These are phyloP conservation scores for Leptographium galeiforme DNA, from an alignment of 2,329 filamentous ascomycete species.

Conservation along the genomic window DNA sequence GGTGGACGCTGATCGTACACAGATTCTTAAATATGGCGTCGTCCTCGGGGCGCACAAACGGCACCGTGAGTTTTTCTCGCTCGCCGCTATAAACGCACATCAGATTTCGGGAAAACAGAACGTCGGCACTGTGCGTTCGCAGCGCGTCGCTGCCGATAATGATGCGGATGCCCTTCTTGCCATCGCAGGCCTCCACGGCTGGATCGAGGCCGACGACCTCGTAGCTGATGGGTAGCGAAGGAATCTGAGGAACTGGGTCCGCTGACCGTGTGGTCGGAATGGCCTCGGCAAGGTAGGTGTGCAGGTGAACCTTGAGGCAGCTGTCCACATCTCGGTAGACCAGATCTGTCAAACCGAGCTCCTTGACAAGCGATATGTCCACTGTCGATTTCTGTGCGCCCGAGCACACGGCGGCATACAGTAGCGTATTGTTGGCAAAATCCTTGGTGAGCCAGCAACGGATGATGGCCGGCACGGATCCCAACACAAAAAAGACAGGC, in stretches of 20 bases:
- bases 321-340: constrained; percentile 54
- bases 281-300: constrained; percentile 84
- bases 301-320: constrained; percentile 55
- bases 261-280: constrained; percentile 59
- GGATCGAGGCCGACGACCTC: constrained; percentile 51
- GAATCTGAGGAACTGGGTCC: constrained; percentile 66
- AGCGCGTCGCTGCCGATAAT: constrained; percentile 85
- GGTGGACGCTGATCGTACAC: constrained; percentile 43
- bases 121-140: constrained; percentile 73
- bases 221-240: constrained; percentile 68
- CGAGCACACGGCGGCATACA: constrained; percentile 87
- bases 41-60: constrained; percentile 84
- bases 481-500: constrained; percentile 72
- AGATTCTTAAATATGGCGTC: constrained; percentile 69
- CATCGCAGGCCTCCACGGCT: constrained; percentile 27
- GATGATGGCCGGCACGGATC: constrained; percentile 84
- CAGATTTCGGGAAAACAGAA: constrained; percentile 83
- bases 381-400: constrained; percentile 83
- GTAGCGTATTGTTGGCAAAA: constrained; percentile 76
- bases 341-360: constrained; percentile 56
- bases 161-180: constrained; percentile 60
- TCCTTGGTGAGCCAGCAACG: constrained; percentile 88
- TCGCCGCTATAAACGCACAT: constrained; percentile 81
- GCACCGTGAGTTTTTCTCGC: constrained; percentile 74
- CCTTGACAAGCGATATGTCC: constrained; percentile 59